Base-by-base conservation (phyloP, 2,329 filamentous ascomycete species). In the Rutstroemia sydowiana region DNA sequence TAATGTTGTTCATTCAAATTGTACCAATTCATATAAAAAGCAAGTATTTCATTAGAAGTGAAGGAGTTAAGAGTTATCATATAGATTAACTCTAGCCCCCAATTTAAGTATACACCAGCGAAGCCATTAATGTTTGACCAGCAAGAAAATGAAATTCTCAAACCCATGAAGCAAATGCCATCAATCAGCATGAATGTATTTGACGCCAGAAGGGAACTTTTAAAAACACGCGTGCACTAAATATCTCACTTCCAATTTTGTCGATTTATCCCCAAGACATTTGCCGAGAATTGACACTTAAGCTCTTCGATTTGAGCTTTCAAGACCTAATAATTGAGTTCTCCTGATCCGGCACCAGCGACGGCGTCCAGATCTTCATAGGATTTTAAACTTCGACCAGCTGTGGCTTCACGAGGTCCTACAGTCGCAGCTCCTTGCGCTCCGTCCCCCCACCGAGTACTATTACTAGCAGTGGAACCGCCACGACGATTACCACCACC, bases 301-400 rank as follows among this genome's bases (percentile, higher is more conserved):
- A 28, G 30, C 23, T 28, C 26, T 45, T 7, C 14, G 11, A 20
- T n/a, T 26, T 5, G 31, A 28, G 11, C 31, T 13, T 32, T 26
- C 48, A 11, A 4, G 18, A 16, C 18, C 7, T 54, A 97, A 66
- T 97, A 97, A 70, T 97, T 95, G 63, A 97, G 73, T 71, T 96
- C 92, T 26, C 88, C 87, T 37, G 85, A 82, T 37, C 85, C 88
- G 32, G 79, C 76, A 13, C 84, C 81, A 34, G 82, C 82, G 53
- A 86, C 85, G 42, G 95, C 92, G 71, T 98, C 93, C 21, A 98
- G 75, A 66, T 98, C 93, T 69, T 98, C 95, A 66, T 98, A 98
- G 68, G 89, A 96, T 77, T 95, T 95, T 59, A 98, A 73, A 55
- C 88, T 95, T 52, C 93, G 82, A 5, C 93, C 93, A 60, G 95